Evolutionary conservation across 2,329 filamentous ascomycete genomes (phyloP), one percentile per base, ranked within the genome.

Genomic region (Aspergillus cejpii): DNA sequence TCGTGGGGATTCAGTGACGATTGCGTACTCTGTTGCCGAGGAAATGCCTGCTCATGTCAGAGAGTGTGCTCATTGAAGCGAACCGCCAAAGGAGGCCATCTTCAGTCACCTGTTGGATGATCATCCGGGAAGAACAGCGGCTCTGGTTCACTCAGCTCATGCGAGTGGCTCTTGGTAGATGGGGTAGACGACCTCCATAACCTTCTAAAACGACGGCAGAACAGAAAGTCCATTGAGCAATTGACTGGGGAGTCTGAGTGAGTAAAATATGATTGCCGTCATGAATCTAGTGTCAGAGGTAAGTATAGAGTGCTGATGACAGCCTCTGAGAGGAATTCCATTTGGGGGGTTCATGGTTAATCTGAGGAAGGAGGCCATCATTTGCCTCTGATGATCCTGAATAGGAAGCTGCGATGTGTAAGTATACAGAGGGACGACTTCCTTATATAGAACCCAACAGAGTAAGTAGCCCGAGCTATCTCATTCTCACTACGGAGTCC

Each of bases 141-240:
- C 7, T 37, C 40, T 8, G 40, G 27, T 26, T 51, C 43, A 15
- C 10, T 37, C 31, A 47, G 34, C 33, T 51, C 46, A 17, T 51
- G 52, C 26, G 51, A 45, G 12, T 33, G 46, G 17, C 43, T 31
- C 27, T 49, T 44, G 17, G 45, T 41, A 3, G 49, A 44, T 2
- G 56, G 53, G 27, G 54, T 53, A 17, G 45, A 38, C 14, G 43
- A 12, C 26, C 47, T 48, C 38, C 50, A 48, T 21, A 39, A 43
- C 40, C 49, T 56, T 44, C 55, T 44, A 47, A 60, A 53, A 29
- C 51, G 55, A 28, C 56, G 59, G 37, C 60, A 63, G 17, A 53
- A 41, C 29, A 62, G 41, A 15, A 61, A 50, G 5, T 54, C 43
- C 57, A 60, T 62, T 33, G 41, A 29, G 43, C 10, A 11, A 26